Percentiles rank a stretch among this genome's conserved stretches.
Evolutionary conservation across 2,329 filamentous ascomycete genomes (phyloP).

Genomic region (Botrytis aclada): DNA sequence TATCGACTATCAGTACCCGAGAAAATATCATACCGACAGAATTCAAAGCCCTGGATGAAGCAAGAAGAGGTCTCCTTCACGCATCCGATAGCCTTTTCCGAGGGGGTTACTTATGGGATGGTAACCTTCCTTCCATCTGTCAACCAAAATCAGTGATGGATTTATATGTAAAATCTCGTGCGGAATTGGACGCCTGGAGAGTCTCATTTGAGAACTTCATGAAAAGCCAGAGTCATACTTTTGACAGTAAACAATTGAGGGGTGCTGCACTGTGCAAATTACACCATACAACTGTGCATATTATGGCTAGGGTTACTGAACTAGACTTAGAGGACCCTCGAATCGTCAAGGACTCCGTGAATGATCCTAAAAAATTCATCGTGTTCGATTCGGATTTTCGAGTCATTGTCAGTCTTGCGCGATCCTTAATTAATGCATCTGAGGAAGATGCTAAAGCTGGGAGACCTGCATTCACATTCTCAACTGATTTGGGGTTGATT

Average conservation of each 20-base stretch:
- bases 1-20: slow-evolving; percentile 23
- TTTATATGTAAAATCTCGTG: slow-evolving; percentile 22
- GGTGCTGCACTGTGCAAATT: slow-evolving; percentile 36
- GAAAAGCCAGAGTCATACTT: slow-evolving; percentile 23
- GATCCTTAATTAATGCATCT: slow-evolving; percentile 31
- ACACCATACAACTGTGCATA: slow-evolving; percentile 28
- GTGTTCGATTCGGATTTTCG: slow-evolving; percentile 24
- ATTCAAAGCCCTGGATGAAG: slow-evolving; percentile 31
- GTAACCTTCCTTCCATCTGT: slow-evolving; percentile 20
- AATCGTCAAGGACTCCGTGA: not conserved
- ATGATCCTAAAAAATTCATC: not conserved
- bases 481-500: slow-evolving; percentile 34
- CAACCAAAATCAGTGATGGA: slow-evolving; percentile 25
- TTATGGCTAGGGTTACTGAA: slow-evolving; percentile 27
- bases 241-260: slow-evolving; percentile 32
- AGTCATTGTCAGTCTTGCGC: slow-evolving; percentile 28
- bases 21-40: slow-evolving; percentile 23
- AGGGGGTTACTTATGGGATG: slow-evolving; percentile 29
- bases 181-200: slow-evolving; percentile 28
- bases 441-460: slow-evolving; percentile 31
- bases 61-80: slow-evolving; percentile 28
- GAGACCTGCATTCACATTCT: slow-evolving; percentile 31
- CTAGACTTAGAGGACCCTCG: slow-evolving; percentile 16
- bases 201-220: slow-evolving; percentile 33
- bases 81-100: slow-evolving; percentile 31